Evolutionary conservation across 768 basidiomycete genomes (phyloP).

Genomic region (Termitomyces sp.): DNA sequence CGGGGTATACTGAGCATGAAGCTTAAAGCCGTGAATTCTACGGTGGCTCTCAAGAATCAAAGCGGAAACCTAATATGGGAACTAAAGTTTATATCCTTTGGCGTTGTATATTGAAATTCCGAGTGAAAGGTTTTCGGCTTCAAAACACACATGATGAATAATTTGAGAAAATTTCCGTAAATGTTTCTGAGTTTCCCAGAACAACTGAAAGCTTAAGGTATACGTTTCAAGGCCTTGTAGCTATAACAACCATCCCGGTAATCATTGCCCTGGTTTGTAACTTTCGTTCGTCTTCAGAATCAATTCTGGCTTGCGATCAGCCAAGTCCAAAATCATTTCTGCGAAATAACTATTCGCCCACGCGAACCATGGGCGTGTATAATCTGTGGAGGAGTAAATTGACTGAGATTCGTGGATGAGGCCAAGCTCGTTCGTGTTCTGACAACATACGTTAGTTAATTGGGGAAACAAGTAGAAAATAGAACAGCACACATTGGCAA

Average conservation of each 20-base stretch:
- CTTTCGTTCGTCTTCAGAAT: slow-evolving; percentile 54
- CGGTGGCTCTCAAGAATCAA: not conserved
- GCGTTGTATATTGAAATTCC: too few species aligned
- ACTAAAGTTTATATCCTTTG: too few species aligned
- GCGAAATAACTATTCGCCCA: slow-evolving; percentile 85
- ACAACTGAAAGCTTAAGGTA: too few species aligned
- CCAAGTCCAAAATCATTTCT: slow-evolving; percentile 78
- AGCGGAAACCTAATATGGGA: not conserved
- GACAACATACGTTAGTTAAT: not conserved
- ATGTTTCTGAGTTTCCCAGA: not conserved
- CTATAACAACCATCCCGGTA: slow-evolving; percentile 4
- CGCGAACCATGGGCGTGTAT: slow-evolving; percentile 77
- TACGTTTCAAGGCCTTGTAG: not conserved
- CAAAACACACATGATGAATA: not conserved
- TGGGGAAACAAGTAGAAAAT: slow-evolving; percentile 5
- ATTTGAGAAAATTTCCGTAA: not conserved
- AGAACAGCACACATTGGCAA: slow-evolving; percentile 56
- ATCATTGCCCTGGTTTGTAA: slow-evolving; percentile 51
- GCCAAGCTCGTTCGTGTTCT: slow-evolving; percentile 76
- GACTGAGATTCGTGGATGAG: slow-evolving; percentile 74
- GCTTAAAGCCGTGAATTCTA: not conserved
- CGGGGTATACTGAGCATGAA: slow-evolving; percentile 11
- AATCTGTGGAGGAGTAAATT: slow-evolving; percentile 53
- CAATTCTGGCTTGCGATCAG: slow-evolving; percentile 66
- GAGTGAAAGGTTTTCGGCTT: not conserved